Conservation (phyloP, 768 basidiomycete species). For the Mycena vulgaris region DNA sequence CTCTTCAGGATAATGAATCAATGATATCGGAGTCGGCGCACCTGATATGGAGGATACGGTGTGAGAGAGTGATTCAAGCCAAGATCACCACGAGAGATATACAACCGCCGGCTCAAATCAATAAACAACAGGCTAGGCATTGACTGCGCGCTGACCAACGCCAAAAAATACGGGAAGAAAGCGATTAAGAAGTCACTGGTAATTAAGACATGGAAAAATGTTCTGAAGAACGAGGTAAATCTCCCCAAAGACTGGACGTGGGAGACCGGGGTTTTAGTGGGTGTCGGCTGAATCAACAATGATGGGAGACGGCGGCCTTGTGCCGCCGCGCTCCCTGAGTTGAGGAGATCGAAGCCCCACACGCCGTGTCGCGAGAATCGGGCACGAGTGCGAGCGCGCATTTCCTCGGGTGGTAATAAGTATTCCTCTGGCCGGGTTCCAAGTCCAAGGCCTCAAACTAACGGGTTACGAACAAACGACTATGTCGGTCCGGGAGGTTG, state of each 20-base stretch:
- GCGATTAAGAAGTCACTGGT: background rate
- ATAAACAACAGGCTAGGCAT: background rate
- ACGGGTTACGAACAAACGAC: background rate
- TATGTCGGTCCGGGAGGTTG: background rate
- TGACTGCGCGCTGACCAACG: background rate
- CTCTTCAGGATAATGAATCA: background rate
- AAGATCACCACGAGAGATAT: background rate
- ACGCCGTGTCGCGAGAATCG: background rate
- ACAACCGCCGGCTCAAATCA: background rate
- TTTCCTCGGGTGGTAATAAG: constrained; percentile 3
- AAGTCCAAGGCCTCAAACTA: background rate
- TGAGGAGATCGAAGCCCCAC: background rate
- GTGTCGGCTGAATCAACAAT: background rate
- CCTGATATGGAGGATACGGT: background rate
- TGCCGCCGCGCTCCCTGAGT: background rate
- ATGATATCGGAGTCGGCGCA: background rate
- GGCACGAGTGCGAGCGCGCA: background rate
- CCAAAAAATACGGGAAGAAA: background rate
- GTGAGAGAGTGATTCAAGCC: background rate
- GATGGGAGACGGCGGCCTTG: background rate
- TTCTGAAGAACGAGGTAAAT: constrained; percentile 1
- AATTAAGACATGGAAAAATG: background rate
- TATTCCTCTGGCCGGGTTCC: background rate
- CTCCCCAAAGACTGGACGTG: background rate
- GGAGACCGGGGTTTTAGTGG: constrained; percentile 3